Percentiles rank a stretch among this genome's conserved stretches.
phyloP scores from a whole-genome alignment of 2,329 filamentous ascomycete genomes.

The Cryphonectria japonica region DNA sequence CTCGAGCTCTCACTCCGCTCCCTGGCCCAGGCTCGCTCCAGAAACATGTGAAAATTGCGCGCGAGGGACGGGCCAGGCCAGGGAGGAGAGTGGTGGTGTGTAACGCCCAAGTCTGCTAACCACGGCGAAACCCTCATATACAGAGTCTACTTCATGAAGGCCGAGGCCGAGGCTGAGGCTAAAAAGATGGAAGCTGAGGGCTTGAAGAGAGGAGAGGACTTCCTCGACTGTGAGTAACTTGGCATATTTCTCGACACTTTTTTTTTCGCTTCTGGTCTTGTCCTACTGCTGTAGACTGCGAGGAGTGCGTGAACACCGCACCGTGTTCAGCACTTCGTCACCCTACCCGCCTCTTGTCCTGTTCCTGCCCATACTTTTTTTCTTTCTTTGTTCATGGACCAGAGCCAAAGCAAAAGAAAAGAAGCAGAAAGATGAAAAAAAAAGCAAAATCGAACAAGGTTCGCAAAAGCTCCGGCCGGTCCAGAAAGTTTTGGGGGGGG shows the following conservation, averaged over 20 bases:
- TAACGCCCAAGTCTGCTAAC: neutral
- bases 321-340: neutral
- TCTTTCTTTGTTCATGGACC: neutral
- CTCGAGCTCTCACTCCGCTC: neutral
- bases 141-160: constrained; percentile 43
- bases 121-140: neutral
- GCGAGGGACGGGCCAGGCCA: neutral
- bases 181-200: constrained; percentile 45
- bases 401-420: neutral
- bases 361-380: no score
- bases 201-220: constrained; percentile 44
- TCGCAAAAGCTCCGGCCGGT: neutral
- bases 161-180: constrained; percentile 45
- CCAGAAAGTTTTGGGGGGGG: neutral
- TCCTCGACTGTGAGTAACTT: constrained; percentile 39
- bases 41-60: neutral
- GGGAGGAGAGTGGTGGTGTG: neutral
- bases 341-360: no score
- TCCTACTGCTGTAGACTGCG: neutral
- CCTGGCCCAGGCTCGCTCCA: neutral
- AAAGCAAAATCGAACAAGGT: neutral
- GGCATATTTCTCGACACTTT: neutral
- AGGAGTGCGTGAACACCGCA: no score
- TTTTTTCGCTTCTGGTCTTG: neutral
- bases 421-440: neutral